These are phyloP conservation scores for Solanum rostratum DNA, from an alignment of 257 asterid species.

Conservation along the genomic window DNA sequence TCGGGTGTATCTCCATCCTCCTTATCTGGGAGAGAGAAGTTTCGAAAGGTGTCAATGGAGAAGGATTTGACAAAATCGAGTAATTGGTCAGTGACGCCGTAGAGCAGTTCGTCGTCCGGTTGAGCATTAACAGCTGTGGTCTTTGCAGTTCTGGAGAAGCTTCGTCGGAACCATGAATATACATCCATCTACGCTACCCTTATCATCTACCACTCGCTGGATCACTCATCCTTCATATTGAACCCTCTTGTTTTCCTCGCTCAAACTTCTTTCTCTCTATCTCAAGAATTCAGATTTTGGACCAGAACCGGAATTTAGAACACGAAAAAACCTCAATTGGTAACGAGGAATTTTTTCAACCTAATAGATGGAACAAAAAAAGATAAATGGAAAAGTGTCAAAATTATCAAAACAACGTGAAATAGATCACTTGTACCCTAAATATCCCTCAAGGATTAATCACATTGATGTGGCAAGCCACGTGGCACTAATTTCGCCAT, in stretches of 20 bases:
- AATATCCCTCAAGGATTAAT: too few species aligned
- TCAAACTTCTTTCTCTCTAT: background rate
- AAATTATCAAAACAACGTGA: too few species aligned
- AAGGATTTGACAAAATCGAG: constrained; percentile 56
- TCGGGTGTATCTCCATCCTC: constrained; percentile 30
- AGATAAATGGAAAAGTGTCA: too few species aligned
- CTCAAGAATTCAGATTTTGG: too few species aligned
- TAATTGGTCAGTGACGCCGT: constrained; percentile 61
- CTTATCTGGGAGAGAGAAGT: constrained; percentile 45
- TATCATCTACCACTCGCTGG: background rate
- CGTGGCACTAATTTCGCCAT: too few species aligned
- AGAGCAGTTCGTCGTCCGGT: constrained; percentile 11
- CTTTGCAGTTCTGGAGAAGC: constrained; percentile 25
- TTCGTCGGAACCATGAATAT: constrained; percentile 63
- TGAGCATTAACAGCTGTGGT: background rate
- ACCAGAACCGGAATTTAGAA: too few species aligned
- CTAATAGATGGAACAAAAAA: too few species aligned
- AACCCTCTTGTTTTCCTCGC: background rate
- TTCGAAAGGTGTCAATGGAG: constrained; percentile 60
- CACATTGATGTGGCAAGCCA: too few species aligned
- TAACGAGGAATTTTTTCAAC: too few species aligned
- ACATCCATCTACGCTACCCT: constrained; percentile 27
- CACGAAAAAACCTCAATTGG: too few species aligned
- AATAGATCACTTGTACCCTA: too few species aligned
- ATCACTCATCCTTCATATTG: background rate